These are phyloP conservation scores for Neofusicoccum umdonicola DNA, from an alignment of 2,329 filamentous ascomycete genomes.

Conservation along the genomic window DNA sequence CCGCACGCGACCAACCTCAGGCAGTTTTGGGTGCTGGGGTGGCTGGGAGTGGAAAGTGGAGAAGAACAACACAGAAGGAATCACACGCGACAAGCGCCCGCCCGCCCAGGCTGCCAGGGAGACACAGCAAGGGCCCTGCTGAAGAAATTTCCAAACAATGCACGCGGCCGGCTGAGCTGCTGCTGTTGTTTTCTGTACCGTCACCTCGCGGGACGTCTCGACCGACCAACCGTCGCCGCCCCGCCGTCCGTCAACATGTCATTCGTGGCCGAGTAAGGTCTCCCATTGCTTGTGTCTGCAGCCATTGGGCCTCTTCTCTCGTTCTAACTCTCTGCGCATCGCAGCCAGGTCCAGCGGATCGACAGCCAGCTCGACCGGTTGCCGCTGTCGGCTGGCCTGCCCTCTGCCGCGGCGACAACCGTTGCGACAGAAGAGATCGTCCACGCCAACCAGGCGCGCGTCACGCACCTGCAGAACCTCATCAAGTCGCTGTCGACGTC, in stretches of 20 bases:
- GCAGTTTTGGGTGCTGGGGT: neutral
- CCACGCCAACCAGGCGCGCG: conserved; percentile 47
- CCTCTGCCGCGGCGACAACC: conserved; percentile 22
- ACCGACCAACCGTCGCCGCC: neutral
- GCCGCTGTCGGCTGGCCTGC: conserved; percentile 42
- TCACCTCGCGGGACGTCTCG: neutral
- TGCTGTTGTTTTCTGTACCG: neutral
- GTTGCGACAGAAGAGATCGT: neutral
- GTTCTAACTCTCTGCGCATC: conserved; percentile 13
- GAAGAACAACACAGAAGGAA: conserved; percentile 6
- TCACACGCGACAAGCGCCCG: neutral
- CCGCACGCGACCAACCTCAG: neutral
- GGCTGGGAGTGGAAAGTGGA: conserved; percentile 8
- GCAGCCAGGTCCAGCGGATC: conserved; percentile 56
- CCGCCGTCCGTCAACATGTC: conserved; percentile 30
- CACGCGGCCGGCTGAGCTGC: conserved; percentile 4
- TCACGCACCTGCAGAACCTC: conserved; percentile 60
- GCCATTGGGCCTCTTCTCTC: no score
- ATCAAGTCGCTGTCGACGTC: conserved; percentile 67
- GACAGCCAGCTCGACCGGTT: conserved; percentile 59
- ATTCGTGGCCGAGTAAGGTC: conserved; percentile 41
- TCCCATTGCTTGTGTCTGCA: neutral
- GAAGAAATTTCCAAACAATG: neutral
- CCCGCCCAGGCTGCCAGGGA: neutral
- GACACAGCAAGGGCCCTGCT: neutral